Evolutionary conservation across 345 rosid species (phyloP).

Genomic region (Hibiscus tridactylites): DNA sequence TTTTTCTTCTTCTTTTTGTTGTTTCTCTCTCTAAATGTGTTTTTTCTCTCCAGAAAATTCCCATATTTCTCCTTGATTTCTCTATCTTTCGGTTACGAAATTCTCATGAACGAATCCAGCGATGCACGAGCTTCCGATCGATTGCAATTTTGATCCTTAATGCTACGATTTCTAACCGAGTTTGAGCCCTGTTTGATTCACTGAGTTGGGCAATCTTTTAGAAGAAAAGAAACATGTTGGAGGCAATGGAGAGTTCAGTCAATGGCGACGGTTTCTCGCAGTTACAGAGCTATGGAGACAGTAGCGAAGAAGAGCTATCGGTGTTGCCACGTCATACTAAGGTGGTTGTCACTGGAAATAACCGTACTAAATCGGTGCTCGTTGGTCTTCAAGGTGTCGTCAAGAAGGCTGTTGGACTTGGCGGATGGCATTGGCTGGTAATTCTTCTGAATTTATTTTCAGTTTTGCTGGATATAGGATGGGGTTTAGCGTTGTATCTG

Average conservation of each 20-base stretch:
- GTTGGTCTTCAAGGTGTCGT: conserved; percentile 95
- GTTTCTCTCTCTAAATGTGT: conserved; percentile 30
- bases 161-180: conserved; percentile 9
- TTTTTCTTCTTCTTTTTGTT: conserved; percentile 5
- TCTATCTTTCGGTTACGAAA: conserved; percentile 18
- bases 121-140: conserved; percentile 52
- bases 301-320: conserved; percentile 85
- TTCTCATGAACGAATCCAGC: conserved; percentile 27
- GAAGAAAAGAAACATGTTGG: conserved; percentile 45
- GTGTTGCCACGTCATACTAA: conserved; percentile 94
- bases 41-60: conserved; percentile 37
- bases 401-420: conserved; percentile 92
- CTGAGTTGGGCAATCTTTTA: conserved; percentile 1
- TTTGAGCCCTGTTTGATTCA: background rate
- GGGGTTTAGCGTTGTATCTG: no score
- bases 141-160: conserved; percentile 20
- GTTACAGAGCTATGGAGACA: conserved; percentile 70
- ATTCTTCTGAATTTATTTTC: background rate
- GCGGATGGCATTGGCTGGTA: conserved; percentile 99
- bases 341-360: conserved; percentile 92
- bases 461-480: no score
- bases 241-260: conserved; percentile 61
- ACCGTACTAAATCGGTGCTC: conserved; percentile 94
- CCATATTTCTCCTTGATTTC: conserved; percentile 20
- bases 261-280: conserved; percentile 69